Conservation (phyloP, 257 asterid genomes). For the Coffea eugenioides region DNA sequence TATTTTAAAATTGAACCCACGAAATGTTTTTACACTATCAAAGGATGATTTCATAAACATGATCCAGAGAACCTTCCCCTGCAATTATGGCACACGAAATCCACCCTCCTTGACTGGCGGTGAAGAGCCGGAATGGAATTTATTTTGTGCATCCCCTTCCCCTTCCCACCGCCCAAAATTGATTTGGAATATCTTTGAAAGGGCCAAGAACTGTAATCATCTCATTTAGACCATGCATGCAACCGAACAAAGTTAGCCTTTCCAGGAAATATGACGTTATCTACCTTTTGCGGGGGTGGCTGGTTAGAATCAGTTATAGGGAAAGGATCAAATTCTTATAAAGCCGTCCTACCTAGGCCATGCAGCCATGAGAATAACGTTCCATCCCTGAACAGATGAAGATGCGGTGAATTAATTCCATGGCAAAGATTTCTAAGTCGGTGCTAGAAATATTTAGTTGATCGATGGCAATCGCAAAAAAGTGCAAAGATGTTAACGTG, state of each 20-base stretch:
- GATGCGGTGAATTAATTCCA: not conserved
- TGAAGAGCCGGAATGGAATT: not conserved
- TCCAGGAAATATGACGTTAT: not conserved
- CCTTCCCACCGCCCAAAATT: not conserved
- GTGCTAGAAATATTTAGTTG: not conserved
- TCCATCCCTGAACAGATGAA: not conserved
- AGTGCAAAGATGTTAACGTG: not conserved
- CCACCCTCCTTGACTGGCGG: not conserved
- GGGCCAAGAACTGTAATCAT: not conserved
- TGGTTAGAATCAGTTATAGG: not conserved
- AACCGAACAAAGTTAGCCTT: not conserved
- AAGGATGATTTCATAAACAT: not conserved
- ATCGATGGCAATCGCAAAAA: not conserved
- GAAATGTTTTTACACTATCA: too few relatives aligned
- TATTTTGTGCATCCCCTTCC: not conserved
- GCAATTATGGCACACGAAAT: not conserved
- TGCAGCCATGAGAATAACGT: not conserved
- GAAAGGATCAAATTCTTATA: not conserved
- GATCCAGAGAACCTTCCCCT: not conserved
- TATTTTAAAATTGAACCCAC: too few relatives aligned
- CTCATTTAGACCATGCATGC: not conserved
- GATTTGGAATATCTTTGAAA: not conserved
- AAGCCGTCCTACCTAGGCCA: not conserved
- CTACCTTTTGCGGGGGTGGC: not conserved
- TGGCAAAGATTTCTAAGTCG: not conserved